These are phyloP conservation scores for Trapa bicornis DNA, from an alignment of 345 rosid genomes.

Conservation along the genomic window DNA sequence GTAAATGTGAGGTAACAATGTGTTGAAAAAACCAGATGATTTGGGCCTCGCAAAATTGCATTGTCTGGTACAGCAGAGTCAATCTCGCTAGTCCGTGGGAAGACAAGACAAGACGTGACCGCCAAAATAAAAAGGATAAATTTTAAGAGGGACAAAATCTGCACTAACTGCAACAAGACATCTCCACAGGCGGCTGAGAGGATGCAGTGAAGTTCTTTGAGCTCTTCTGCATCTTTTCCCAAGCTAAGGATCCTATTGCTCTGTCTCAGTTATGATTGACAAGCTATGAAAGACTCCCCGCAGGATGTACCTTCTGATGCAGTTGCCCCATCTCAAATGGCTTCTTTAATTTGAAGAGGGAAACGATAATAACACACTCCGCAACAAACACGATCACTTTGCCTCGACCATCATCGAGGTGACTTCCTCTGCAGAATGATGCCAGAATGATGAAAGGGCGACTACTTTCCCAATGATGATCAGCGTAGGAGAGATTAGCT, in stretches of 20 bases:
- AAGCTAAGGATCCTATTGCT: not conserved
- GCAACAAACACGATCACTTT: not conserved
- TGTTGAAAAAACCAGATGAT: too few species aligned
- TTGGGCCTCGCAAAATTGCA: too few species aligned
- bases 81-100: not conserved
- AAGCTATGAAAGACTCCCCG: not conserved
- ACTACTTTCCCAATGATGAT: slow-evolving; percentile 84
- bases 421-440: slow-evolving; percentile 31
- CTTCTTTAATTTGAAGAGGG: not conserved
- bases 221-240: not conserved
- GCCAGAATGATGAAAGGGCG: slow-evolving; percentile 80
- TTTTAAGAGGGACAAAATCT: too few species aligned
- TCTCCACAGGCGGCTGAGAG: not conserved
- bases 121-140: too few species aligned
- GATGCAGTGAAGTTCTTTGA: not conserved
- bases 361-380: not conserved
- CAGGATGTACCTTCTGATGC: not conserved
- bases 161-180: not conserved
- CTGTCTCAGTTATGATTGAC: not conserved
- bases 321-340: not conserved
- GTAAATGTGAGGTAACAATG: too few species aligned
- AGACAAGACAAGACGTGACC: not conserved
- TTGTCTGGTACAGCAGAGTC: too few species aligned
- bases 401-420: slow-evolving; percentile 33
- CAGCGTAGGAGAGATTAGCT: slow-evolving; percentile 67